Base-by-base conservation (phyloP, 2,329 filamentous ascomycete species). In the Amesomyces nigricolor region DNA sequence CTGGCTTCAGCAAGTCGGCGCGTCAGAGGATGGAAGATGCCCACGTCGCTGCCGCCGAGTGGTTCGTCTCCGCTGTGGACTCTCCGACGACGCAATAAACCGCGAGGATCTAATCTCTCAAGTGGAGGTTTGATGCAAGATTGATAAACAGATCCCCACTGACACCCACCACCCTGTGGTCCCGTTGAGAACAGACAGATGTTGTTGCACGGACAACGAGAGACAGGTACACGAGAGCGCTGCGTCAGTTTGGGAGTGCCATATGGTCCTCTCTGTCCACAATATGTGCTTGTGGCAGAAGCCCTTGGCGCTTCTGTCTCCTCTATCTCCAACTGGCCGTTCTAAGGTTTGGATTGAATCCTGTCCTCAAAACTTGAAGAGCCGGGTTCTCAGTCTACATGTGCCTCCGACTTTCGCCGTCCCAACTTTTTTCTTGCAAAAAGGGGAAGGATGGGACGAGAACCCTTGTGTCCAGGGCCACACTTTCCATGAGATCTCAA, bases 111-210 rank as follows among this genome's bases (percentile, higher is more conserved):
- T 60, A 60, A 58, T 57, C 55, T 56, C 42, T 56, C 11, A 2
- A 39, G 56, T 56, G 49, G 49, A 53, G 44, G 45, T 37, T 37
- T 50, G 14, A 55, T 56, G 53, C 58, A 16, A 58, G 47, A 57
- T 58, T 54, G 56, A 60, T 58, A 58, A 60, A 56, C 29, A 54
- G 38, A 46, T 51, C 48, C 49, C 55, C 55, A 55, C 51, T 40
- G 29, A 17, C 9, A 43, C 17, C 45, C 50, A 22, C 54, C 45
- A 26, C 22, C 42, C 38, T 40, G 14, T 16, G 13, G 40, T 17
- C 40, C 16, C 17, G 40, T 17, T 22, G 26, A 2, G 11, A 44
- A 26, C 9, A 30, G 49, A 40, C 14, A 13, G 32, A 13, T 35
- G 32, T 35, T 35, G 32, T 40, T 42, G 37, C 38, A 14, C 19